Evolutionary conservation across 441 rosid genomes (phyloP).

Genomic region (Eruca vesicaria): DNA sequence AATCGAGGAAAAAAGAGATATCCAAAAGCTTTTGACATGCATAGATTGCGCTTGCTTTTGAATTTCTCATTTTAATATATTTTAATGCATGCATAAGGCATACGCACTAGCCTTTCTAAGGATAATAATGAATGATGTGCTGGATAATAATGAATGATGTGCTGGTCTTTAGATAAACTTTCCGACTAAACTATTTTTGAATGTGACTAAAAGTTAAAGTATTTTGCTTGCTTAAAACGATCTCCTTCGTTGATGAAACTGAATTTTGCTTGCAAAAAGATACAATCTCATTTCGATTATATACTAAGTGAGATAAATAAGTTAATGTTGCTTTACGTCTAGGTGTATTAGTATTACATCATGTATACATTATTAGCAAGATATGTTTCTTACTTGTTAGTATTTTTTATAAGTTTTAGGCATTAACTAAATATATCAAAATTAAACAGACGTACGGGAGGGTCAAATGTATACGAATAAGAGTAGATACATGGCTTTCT

Average conservation of each 20-base stretch:
- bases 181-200: neutral
- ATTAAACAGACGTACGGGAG: neutral
- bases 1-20: constrained; percentile 15
- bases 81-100: constrained; percentile 18
- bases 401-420: neutral
- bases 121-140: too few species aligned
- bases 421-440: neutral
- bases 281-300: neutral
- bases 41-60: constrained; percentile 37
- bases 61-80: neutral
- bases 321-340: neutral
- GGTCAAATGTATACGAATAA: neutral
- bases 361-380: neutral
- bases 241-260: neutral
- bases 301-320: neutral
- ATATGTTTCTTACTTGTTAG: neutral
- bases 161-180: neutral
- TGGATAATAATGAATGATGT: too few species aligned
- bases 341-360: neutral
- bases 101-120: constrained; percentile 16
- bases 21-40: constrained; percentile 30
- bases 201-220: neutral
- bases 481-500: neutral
- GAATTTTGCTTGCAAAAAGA: neutral
- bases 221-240: neutral